These are phyloP conservation scores for Cyclotella atomus DNA, from an alignment of 108 stramenopile genomes.

Conservation along the genomic window DNA sequence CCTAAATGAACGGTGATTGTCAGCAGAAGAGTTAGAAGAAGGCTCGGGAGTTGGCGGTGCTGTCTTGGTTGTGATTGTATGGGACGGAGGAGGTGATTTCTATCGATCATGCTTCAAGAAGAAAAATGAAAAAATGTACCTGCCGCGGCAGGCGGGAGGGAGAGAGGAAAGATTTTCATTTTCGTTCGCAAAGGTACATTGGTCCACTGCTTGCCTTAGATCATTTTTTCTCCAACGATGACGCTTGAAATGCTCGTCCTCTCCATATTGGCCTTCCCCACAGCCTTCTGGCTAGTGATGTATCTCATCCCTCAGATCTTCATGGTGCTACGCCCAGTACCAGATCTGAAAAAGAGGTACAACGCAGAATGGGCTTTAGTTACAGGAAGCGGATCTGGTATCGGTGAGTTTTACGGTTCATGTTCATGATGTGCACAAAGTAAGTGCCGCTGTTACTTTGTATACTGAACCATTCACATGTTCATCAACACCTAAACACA, in stretches of 20 bases:
- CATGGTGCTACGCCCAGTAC: constrained; percentile 75
- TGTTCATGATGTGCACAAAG: too few relatives aligned
- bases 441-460: too few relatives aligned
- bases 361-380: constrained; percentile 97
- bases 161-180: too few relatives aligned
- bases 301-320: constrained; percentile 86
- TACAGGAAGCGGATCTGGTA: constrained; percentile 95
- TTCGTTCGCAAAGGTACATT: too few relatives aligned
- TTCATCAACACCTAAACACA: background rate
- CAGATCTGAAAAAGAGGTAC: constrained; percentile 90
- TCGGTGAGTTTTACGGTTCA: constrained; percentile 73
- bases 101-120: background rate
- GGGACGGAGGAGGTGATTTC: background rate
- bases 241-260: constrained; percentile 28
- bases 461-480: background rate
- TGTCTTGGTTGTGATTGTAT: background rate
- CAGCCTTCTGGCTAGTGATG: constrained; percentile 75
- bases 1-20: background rate
- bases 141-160: too few relatives aligned
- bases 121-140: too few relatives aligned
- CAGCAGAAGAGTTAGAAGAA: constrained; percentile 2
- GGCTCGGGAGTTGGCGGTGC: background rate
- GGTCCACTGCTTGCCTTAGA: too few relatives aligned
- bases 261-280: constrained; percentile 73
- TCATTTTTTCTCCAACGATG: constrained; percentile 8